A percentile compares a stretch with the other conserved stretches of the same genome.
phyloP scores from a whole-genome alignment of 495 filamentous ascomycete species.

The Podospora tetraspora region DNA sequence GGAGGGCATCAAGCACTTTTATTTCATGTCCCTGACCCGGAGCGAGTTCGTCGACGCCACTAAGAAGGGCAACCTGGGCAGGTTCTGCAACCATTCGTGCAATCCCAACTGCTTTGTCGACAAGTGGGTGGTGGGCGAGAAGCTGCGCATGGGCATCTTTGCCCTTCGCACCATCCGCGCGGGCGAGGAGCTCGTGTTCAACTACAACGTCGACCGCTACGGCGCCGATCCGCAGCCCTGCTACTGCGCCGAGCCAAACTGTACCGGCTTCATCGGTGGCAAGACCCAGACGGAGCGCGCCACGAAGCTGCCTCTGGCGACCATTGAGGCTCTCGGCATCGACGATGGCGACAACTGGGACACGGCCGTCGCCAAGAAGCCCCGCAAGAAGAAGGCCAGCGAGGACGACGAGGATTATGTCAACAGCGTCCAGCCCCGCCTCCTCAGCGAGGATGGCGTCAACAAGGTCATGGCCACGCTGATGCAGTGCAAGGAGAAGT shows the following conservation, averaged over 20 bases:
- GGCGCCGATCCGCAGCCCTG: slow-evolving; percentile 94
- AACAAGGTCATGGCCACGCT: slow-evolving; percentile 98
- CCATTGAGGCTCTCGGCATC: slow-evolving; percentile 92
- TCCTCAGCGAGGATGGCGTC: slow-evolving; percentile 80
- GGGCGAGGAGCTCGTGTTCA: slow-evolving; percentile 97
- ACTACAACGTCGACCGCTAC: slow-evolving; percentile 99
- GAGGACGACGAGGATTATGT: slow-evolving; percentile 97
- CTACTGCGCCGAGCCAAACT: slow-evolving; percentile 94
- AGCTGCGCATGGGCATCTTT: slow-evolving; percentile 98
- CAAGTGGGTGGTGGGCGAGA: slow-evolving; percentile 99
- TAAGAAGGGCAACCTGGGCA: slow-evolving; percentile 89
- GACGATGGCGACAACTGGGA: slow-evolving; percentile 93
- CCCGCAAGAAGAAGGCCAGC: slow-evolving; percentile 87
- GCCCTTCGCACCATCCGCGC: slow-evolving; percentile 77
- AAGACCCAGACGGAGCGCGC: slow-evolving; percentile 95
- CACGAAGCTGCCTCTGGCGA: slow-evolving; percentile 83
- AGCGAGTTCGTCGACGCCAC: slow-evolving; percentile 97
- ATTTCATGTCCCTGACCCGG: slow-evolving; percentile 98
- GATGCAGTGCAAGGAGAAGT: slow-evolving; percentile 98
- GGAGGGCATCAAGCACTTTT: slow-evolving; percentile 97
- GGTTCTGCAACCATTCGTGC: slow-evolving; percentile 99
- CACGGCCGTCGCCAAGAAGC: slow-evolving; percentile 76
- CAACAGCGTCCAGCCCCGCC: slow-evolving; percentile 78
- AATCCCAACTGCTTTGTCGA: slow-evolving; percentile 99
- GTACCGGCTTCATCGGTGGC: slow-evolving; percentile 92